A percentile compares a stretch with the other conserved stretches of the same genome.
Conservation (phyloP, 768 basidiomycete genomes). For the Russula olivacea region DNA sequence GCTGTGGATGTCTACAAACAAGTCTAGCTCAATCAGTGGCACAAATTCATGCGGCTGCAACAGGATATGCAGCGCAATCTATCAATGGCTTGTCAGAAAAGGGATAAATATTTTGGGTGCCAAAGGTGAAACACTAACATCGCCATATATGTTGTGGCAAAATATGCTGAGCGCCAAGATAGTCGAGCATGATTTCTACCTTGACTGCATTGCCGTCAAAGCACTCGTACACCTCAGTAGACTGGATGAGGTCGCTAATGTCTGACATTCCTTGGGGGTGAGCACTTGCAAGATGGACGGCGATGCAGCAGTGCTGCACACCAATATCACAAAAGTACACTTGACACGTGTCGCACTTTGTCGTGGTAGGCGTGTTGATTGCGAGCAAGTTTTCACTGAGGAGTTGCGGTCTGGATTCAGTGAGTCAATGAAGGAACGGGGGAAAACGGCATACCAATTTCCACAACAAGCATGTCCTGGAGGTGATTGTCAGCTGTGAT, state of each 20-base stretch:
- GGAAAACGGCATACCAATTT: slow-evolving; percentile 54
- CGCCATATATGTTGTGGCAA: slow-evolving; percentile 69
- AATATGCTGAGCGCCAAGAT: slow-evolving; percentile 55
- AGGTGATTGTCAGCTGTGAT: too few relatives aligned
- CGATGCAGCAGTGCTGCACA: slow-evolving; percentile 66
- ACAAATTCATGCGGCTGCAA: slow-evolving; percentile 57
- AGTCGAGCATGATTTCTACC: slow-evolving; percentile 81
- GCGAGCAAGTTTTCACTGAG: slow-evolving; percentile 70
- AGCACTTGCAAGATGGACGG: slow-evolving; percentile 49
- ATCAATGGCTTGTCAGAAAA: not conserved
- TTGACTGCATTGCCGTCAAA: slow-evolving; percentile 75
- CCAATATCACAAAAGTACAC: slow-evolving; percentile 79
- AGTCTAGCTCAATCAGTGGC: slow-evolving; percentile 60
- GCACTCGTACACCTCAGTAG: slow-evolving; percentile 68
- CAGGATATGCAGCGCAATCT: slow-evolving; percentile 61
- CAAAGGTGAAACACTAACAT: slow-evolving; percentile 39
- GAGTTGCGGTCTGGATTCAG: slow-evolving; percentile 5
- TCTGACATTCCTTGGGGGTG: slow-evolving; percentile 65
- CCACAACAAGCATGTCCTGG: slow-evolving; percentile 78
- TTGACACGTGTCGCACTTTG: slow-evolving; percentile 78
- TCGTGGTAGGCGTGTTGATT: slow-evolving; percentile 65
- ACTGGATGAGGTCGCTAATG: slow-evolving; percentile 71
- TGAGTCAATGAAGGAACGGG: not conserved
- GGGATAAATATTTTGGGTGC: not conserved
- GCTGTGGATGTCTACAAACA: slow-evolving; percentile 64